Base-by-base conservation (phyloP, 306 rosid genomes). In the Corylus heterophylla region DNA sequence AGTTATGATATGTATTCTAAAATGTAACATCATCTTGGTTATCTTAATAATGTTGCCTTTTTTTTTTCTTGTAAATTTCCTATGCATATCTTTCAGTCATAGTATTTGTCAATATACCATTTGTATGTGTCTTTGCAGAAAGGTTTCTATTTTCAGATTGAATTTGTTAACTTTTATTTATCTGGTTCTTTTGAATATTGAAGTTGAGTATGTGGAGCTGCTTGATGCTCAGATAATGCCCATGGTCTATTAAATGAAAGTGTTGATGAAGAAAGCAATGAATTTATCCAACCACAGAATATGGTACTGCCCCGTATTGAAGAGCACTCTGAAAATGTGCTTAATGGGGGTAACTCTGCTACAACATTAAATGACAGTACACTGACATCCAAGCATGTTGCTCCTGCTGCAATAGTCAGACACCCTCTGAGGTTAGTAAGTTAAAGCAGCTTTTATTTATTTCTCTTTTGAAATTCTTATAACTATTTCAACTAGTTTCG, bases 371-470 rank as follows among this genome's bases (percentile, higher is more conserved):
- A 62, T 71, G 89, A 54, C 75, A 81, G 71, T 76, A 82, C 87
- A 39, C 55, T 31, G 62, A 74, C 78, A 69, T 86, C 92, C 73
- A 72, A 78, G 76, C 67, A 83, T 76, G 70, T 42, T 79, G 75
- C 77, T 76, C 78, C 85, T 39, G 66, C 88, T 76, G 83, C 51
- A 31, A 48, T 74, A 59, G 80, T 74, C 2, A 83, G 69, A 61
- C 73, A 54, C 76, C 73, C 87, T 59, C 58, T 73, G 79, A 37
- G 87, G 98, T 94, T 61, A 79, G 91, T 85, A 68, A 42, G 61
- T 74, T 69, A 51, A 49, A 49, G 51, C 72, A 10, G 7, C 29
- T 68, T 29, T 42, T 39, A 39, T n/a, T 42, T 9, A 18, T 64
- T 64, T 64, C 1, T 20, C 25, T 68, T 68, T 16, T 35, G 14